phyloP scores from a whole-genome alignment of 805 yeast species.

The Sugiyamaella valdiviana region DNA sequence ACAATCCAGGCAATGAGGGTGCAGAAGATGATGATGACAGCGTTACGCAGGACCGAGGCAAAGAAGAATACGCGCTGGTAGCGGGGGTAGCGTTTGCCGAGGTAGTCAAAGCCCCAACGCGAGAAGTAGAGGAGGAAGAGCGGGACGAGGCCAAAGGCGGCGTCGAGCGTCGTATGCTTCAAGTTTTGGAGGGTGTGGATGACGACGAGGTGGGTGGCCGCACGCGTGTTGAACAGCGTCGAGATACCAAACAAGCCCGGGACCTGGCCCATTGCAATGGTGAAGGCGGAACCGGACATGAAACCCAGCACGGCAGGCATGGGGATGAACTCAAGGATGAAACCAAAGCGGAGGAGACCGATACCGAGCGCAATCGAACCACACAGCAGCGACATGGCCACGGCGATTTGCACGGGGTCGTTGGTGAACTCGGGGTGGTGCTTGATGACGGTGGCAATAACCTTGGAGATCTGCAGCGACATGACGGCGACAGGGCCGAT shows the following conservation, averaged over 20 bases:
- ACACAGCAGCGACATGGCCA: constrained; percentile 69
- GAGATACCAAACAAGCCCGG: constrained; percentile 77
- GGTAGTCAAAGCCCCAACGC: constrained; percentile 57
- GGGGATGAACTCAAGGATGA: constrained; percentile 81
- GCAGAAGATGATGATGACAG: constrained; percentile 71
- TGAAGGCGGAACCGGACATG: constrained; percentile 91
- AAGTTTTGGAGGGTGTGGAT: constrained; percentile 67
- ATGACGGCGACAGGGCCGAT: constrained; percentile 97
- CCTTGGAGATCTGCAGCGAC: constrained; percentile 80
- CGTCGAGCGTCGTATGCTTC: constrained; percentile 63
- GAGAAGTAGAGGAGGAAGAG: constrained; percentile 65
- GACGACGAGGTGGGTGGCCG: constrained; percentile 60
- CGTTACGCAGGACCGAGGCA: constrained; percentile 69
- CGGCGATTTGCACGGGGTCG: constrained; percentile 63
- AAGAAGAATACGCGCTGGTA: constrained; percentile 58
- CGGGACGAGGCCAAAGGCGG: constrained; percentile 81
- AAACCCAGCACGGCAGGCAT: constrained; percentile 90
- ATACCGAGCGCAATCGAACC: constrained; percentile 80
- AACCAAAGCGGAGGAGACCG: constrained; percentile 79
- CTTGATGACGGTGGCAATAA: constrained; percentile 55
- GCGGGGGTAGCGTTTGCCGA: constrained; percentile 60
- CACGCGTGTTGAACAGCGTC: constrained; percentile 63
- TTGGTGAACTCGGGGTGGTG: constrained; percentile 38
- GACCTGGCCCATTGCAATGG: constrained; percentile 76
- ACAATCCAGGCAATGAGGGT: constrained; percentile 79